Evolutionary conservation across 768 basidiomycete genomes (phyloP).

Genomic region (Postia placenta): DNA sequence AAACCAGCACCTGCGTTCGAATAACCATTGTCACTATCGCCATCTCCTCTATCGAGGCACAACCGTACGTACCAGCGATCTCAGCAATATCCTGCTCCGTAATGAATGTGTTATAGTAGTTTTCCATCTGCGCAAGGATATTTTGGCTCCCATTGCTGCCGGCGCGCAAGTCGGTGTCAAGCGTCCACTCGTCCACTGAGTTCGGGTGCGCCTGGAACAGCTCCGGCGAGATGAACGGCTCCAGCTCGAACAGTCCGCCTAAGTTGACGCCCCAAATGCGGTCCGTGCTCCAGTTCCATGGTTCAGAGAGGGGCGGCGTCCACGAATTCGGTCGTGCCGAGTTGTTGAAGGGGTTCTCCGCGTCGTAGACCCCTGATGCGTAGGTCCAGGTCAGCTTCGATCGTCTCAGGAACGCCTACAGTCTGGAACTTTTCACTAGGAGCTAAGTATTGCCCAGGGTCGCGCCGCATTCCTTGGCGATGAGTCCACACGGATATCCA

Average conservation of each 20-base stretch:
- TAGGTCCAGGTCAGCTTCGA: no score
- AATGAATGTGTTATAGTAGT: conserved; percentile 81
- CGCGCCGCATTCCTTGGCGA: no score
- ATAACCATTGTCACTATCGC: not conserved
- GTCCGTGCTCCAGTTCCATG: conserved; percentile 65
- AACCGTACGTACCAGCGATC: conserved; percentile 13
- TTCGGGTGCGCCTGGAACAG: conserved; percentile 49
- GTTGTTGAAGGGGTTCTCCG: conserved; percentile 70
- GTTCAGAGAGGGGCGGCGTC: conserved; percentile 72
- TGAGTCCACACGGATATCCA: no score
- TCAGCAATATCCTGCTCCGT: conserved; percentile 28
- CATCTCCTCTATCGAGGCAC: not conserved
- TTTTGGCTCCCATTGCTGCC: conserved; percentile 37
- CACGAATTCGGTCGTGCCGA: conserved; percentile 71
- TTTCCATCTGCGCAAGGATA: conserved; percentile 33
- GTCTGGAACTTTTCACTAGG: no score
- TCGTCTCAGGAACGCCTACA: no score
- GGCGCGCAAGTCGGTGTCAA: conserved; percentile 52
- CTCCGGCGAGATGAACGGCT: conserved; percentile 70
- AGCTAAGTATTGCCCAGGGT: no score
- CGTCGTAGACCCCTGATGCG: conserved; percentile 59
- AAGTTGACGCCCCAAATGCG: conserved; percentile 64
- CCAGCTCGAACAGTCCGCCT: conserved; percentile 70
- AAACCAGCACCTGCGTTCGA: conserved; percentile 53
- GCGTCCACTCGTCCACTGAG: conserved; percentile 60